phyloP scores from a whole-genome alignment of 495 filamentous ascomycete species.

The Podospora comata region DNA sequence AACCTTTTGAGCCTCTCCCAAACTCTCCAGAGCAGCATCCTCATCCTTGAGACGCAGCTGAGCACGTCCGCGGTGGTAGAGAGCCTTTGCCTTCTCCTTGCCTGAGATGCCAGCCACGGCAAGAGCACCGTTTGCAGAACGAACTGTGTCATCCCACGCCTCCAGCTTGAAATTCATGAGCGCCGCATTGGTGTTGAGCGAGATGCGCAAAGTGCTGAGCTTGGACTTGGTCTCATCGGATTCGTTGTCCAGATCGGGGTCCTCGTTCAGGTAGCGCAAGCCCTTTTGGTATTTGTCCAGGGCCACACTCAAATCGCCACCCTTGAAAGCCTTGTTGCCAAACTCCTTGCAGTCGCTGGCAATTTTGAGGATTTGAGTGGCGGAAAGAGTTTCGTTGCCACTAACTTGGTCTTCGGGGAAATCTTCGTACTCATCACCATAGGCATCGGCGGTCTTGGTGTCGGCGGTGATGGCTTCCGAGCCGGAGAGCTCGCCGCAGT shows the following conservation, averaged over 20 bases:
- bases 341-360: conserved; percentile 86
- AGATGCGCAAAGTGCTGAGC: conserved; percentile 58
- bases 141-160: conserved; percentile 63
- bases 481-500: conserved; percentile 82
- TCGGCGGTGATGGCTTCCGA: conserved; percentile 60
- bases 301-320: conserved; percentile 61
- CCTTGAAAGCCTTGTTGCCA: conserved; percentile 90
- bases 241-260: conserved; percentile 69
- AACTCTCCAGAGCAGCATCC: conserved; percentile 71
- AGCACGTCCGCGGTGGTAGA: conserved; percentile 78
- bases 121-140: conserved; percentile 69
- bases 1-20: conserved; percentile 71
- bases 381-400: conserved; percentile 50
- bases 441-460: conserved; percentile 66
- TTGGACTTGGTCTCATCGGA: conserved; percentile 61
- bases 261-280: conserved; percentile 90
- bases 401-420: conserved; percentile 79
- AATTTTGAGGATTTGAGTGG: conserved; percentile 68
- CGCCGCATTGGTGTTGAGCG: conserved; percentile 42
- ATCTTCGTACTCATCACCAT: conserved; percentile 92
- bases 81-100: conserved; percentile 82
- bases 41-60: conserved; percentile 75
- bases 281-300: conserved; percentile 97
- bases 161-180: conserved; percentile 73
- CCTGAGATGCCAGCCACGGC: conserved; percentile 61